Evolutionary conservation across 179 eudicot species (phyloP).

Genomic region (Heliamphora pulchella): DNA sequence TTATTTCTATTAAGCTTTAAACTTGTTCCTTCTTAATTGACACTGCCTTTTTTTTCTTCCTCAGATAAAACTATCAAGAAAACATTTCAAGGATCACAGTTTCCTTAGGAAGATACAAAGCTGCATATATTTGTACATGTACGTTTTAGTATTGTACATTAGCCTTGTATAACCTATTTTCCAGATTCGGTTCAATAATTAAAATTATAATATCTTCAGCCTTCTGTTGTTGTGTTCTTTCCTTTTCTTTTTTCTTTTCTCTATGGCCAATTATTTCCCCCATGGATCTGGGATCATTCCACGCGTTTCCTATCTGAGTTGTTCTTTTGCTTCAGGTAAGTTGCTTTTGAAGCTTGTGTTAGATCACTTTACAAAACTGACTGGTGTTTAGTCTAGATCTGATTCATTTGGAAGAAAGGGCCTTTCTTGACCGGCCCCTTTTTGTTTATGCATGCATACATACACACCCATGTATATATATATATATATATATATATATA

Average conservation of each 20-base stretch:
- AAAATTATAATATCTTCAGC: neutral
- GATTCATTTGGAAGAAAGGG: no score
- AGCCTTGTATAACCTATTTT: neutral
- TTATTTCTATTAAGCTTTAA: no score
- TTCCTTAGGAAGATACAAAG: neutral
- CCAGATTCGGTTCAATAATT: neutral
- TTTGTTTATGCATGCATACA: no score
- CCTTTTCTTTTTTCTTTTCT: neutral
- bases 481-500: no score
- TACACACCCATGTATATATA: no score
- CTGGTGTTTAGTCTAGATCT: no score
- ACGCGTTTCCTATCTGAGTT: neutral
- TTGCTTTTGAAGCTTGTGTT: neutral
- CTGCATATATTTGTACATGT: conserved; percentile 6
- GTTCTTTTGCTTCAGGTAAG: no score
- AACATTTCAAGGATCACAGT: neutral
- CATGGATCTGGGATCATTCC: neutral
- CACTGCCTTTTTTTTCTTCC: neutral
- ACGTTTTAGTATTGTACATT: neutral
- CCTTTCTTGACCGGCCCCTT: no score
- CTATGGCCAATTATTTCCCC: neutral
- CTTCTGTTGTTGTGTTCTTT: neutral
- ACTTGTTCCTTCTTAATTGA: neutral
- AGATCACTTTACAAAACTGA: neutral
- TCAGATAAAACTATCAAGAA: conserved; percentile 8